Base-by-base conservation (phyloP, 2,329 filamentous ascomycete species). In the Aspergillus intermedius region DNA sequence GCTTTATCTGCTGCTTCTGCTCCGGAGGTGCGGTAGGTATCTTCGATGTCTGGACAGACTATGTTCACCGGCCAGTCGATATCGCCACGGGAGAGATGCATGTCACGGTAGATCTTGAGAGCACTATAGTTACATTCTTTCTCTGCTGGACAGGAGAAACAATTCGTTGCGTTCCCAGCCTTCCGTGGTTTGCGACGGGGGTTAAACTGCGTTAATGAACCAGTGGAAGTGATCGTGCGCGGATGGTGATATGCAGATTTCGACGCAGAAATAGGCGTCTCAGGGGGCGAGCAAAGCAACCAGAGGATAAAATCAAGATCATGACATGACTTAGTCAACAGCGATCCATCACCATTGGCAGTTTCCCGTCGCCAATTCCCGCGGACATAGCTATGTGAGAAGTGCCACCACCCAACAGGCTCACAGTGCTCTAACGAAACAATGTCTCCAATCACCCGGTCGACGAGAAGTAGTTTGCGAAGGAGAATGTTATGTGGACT, bases 351-450 rank as follows among this genome's bases (percentile, higher is more conserved):
- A 80, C 91, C n/a, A 79, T 84, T 4, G 74, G 84, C 19, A 0
- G 82, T 84, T 56, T 88, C 83, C 54, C 87, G 88, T 5, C 91
- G 82, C 93, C 93, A 97, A 69, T 97, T 96, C 13, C 93, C 93
- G 42, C 82, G 81, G 32, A 97, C 91, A 59, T 91, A 95, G 39
- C 84, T 89, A 66, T 95, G 91, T 0, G 86, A 78, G 65, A 94
- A 97, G 66, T 97, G 93, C 88, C 90, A 97, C 84, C 87, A 95
- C 1, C 93, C 93, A 0, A 98, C 85, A 0, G 93, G 93, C 67
- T 97, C 93, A 0, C 88, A 93, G 68, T 97, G 93, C 54, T 94
- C 87, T 35, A 95, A 77, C 35, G 87, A 91, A 46, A 94, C 74
- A 25, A 96, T 76, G 47, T 96, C 87, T 5, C 93, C 93, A 61